Percentiles rank a stretch among this genome's conserved stretches.
Conservation (phyloP, 2,329 filamentous ascomycete species). For the Ciborinia camelliae region DNA sequence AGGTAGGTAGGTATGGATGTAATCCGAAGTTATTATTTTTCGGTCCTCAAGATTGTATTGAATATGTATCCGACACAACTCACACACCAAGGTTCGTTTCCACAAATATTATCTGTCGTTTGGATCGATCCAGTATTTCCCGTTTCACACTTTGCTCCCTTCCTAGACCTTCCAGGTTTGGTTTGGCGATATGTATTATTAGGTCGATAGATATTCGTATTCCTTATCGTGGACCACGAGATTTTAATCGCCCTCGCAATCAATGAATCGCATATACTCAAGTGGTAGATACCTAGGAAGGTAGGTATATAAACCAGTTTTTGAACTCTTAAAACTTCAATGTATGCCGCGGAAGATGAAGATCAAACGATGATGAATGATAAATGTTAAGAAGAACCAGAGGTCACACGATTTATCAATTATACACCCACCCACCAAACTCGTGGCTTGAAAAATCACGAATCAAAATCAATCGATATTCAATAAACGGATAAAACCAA, state of each 20-base stretch:
- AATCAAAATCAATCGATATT: not conserved
- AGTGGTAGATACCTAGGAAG: too few species aligned
- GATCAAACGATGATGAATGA: too few species aligned
- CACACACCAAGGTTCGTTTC: not conserved
- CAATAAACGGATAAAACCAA: too few species aligned
- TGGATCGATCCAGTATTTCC: not conserved
- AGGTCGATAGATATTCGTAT: too few species aligned
- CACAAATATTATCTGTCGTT: not conserved
- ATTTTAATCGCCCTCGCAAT: not conserved
- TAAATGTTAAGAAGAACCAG: not conserved
- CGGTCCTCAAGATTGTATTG: too few species aligned
- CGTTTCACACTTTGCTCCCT: conserved; percentile 5
- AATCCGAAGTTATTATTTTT: not conserved
- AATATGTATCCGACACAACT: too few species aligned
- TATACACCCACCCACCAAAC: not conserved
- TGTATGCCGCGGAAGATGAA: too few species aligned
- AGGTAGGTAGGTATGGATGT: too few species aligned
- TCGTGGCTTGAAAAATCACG: not conserved
- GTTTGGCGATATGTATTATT: not conserved
- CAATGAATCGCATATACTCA: not conserved
- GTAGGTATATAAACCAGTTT: too few species aligned
- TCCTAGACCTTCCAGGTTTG: not conserved
- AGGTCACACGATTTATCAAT: not conserved
- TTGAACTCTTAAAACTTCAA: too few species aligned
- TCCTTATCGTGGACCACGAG: not conserved